These are phyloP conservation scores for Cyclocybe aegerita DNA, from an alignment of 768 basidiomycete species.

Conservation along the genomic window DNA sequence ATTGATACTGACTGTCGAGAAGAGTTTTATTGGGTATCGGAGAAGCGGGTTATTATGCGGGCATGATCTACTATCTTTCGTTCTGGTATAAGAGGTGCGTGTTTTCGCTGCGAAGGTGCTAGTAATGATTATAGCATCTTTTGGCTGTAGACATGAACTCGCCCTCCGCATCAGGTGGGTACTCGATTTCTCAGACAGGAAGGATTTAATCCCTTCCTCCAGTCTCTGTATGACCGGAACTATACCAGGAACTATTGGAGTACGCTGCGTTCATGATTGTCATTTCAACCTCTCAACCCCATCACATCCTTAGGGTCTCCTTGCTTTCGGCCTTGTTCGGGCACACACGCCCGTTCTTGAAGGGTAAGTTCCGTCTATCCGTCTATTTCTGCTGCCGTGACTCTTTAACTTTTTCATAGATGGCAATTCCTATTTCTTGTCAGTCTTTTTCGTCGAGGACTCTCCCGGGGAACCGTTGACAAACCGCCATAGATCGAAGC, in stretches of 20 bases:
- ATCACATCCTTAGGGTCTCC: slow-evolving; percentile 38
- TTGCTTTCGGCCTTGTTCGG: slow-evolving; percentile 57
- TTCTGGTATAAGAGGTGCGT: slow-evolving; percentile 53
- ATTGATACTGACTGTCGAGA: not conserved
- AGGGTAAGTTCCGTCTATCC: slow-evolving; percentile 13
- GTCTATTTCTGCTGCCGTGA: not conserved
- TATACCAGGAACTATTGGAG: slow-evolving; percentile 54
- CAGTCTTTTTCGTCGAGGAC: slow-evolving; percentile 5
- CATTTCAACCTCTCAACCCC: not conserved
- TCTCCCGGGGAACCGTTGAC: not conserved
- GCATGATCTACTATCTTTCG: slow-evolving; percentile 61
- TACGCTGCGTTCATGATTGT: slow-evolving; percentile 14
- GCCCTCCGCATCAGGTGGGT: slow-evolving; percentile 48
- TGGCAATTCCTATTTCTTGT: slow-evolving; percentile 64
- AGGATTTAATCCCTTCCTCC: not conserved
- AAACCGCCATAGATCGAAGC: slow-evolving; percentile 44
- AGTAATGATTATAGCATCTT: not conserved
- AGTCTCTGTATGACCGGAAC: slow-evolving; percentile 62
- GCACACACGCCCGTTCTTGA: slow-evolving; percentile 38
- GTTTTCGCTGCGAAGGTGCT: not conserved
- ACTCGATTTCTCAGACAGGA: not conserved
- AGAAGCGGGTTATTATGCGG: slow-evolving; percentile 59
- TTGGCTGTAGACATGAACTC: slow-evolving; percentile 39
- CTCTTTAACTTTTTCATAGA: slow-evolving; percentile 21
- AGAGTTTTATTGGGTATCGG: slow-evolving; percentile 62